Evolutionary conservation across 805 yeast species (phyloP).

Genomic region (Sungouiella blattae): DNA sequence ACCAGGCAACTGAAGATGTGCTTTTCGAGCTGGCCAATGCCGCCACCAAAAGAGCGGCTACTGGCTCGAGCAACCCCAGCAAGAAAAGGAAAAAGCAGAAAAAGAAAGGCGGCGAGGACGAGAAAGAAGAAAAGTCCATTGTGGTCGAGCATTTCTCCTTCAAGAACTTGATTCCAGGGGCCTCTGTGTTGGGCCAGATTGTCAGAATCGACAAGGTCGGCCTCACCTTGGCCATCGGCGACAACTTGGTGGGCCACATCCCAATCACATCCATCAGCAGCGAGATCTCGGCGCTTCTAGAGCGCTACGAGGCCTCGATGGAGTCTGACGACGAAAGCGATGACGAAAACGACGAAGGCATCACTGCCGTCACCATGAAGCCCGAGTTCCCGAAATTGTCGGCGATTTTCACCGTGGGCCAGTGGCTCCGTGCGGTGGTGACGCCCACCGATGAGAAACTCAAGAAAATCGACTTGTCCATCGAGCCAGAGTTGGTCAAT

Average conservation of each 20-base stretch:
- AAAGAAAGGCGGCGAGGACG: slow-evolving; percentile 17
- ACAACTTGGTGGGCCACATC: slow-evolving; percentile 73
- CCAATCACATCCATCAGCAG: slow-evolving; percentile 71
- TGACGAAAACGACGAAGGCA: slow-evolving; percentile 30
- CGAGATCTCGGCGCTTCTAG: slow-evolving; percentile 54
- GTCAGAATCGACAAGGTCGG: slow-evolving; percentile 58
- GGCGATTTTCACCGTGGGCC: slow-evolving; percentile 63
- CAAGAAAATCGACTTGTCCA: slow-evolving; percentile 65
- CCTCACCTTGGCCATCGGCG: slow-evolving; percentile 69
- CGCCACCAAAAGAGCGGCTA: slow-evolving; percentile 25
- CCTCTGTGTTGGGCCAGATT: slow-evolving; percentile 75
- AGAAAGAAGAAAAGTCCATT: slow-evolving; percentile 32
- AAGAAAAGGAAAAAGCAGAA: slow-evolving; percentile 22
- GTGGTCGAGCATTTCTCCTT: slow-evolving; percentile 60
- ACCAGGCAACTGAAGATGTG: slow-evolving; percentile 88
- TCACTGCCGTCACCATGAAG: slow-evolving; percentile 21
- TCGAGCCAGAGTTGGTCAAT: slow-evolving; percentile 76
- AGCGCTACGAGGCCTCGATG: slow-evolving; percentile 47
- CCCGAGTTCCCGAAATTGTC: slow-evolving; percentile 55
- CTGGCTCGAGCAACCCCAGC: slow-evolving; percentile 24
- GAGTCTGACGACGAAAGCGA: slow-evolving; percentile 30
- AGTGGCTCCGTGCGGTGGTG: slow-evolving; percentile 85
- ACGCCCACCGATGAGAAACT: slow-evolving; percentile 47
- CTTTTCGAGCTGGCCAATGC: slow-evolving; percentile 55
- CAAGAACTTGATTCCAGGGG: slow-evolving; percentile 65